These are phyloP conservation scores for Phellopilus nigrolimitatus DNA, from an alignment of 1,284 basidiomycete genomes.

Conservation along the genomic window DNA sequence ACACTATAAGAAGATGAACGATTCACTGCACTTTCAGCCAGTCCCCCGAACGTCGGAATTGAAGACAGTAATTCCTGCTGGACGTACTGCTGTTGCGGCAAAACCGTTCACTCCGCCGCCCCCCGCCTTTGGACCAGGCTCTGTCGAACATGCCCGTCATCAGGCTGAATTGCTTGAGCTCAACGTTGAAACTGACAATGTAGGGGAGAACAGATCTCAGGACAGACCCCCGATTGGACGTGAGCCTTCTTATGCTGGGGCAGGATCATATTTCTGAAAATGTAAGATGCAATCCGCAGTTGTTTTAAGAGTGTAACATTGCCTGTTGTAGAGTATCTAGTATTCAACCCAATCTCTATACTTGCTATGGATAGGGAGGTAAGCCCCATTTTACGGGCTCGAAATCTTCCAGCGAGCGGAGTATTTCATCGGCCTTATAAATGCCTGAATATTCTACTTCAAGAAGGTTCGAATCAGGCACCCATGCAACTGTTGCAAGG, in stretches of 20 bases:
- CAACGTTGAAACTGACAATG: constrained; percentile 16
- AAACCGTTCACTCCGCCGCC: constrained; percentile 64
- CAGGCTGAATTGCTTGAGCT: constrained; percentile 41
- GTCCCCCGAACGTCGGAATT: constrained; percentile 72
- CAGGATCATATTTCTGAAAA: constrained; percentile 35
- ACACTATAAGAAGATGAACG: constrained; percentile 86
- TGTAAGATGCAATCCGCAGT: too few species aligned
- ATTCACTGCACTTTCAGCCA: constrained; percentile 74
- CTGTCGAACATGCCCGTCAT: constrained; percentile 42
- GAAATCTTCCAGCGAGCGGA: constrained; percentile 62
- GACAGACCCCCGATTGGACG: constrained; percentile 12
- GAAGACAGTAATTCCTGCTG: constrained; percentile 73
- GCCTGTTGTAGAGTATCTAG: neutral
- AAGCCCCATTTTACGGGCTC: constrained; percentile 72
- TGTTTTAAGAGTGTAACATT: neutral
- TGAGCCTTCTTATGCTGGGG: constrained; percentile 30
- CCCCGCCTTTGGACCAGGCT: constrained; percentile 71
- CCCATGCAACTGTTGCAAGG: constrained; percentile 59
- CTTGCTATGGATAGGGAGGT: too few species aligned
- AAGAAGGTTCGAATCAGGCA: constrained; percentile 66
- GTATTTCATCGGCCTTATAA: constrained; percentile 48
- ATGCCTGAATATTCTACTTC: constrained; percentile 40
- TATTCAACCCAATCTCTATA: too few species aligned
- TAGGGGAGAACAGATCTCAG: constrained; percentile 7
- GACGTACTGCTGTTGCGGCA: constrained; percentile 67